Conservation (phyloP, 768 basidiomycete genomes). For the Suillus decipiens region DNA sequence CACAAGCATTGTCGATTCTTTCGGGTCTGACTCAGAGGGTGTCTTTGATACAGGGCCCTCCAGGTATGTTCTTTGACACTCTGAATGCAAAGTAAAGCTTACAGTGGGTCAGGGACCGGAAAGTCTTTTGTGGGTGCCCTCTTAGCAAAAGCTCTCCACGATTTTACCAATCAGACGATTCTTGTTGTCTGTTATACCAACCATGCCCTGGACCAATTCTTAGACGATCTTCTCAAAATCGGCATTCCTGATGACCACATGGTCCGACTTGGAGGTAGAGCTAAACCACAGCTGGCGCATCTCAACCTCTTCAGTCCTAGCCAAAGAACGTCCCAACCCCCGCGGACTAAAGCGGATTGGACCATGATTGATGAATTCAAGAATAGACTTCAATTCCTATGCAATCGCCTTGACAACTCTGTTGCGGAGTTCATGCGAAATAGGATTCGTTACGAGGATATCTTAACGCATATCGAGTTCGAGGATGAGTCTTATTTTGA, state of each 20-base stretch:
- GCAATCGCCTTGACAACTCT: conserved; percentile 21
- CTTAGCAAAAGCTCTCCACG: conserved; percentile 53
- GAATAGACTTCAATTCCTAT: conserved; percentile 1
- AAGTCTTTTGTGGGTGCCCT: conserved; percentile 67
- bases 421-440: conserved; percentile 29
- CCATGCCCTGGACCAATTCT: conserved; percentile 64
- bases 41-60: conserved; percentile 64
- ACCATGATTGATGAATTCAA: conserved; percentile 40
- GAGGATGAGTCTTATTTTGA: conserved; percentile 41
- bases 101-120: conserved; percentile 49
- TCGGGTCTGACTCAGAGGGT: conserved; percentile 52
- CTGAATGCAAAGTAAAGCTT: neutral
- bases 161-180: conserved; percentile 44
- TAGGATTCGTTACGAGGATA: conserved; percentile 21
- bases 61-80: conserved; percentile 42
- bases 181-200: conserved; percentile 68
- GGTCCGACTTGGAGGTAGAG: conserved; percentile 56
- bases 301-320: conserved; percentile 43
- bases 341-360: conserved; percentile 34
- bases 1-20: conserved; percentile 45
- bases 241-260: conserved; percentile 50
- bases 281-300: conserved; percentile 43
- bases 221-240: conserved; percentile 55
- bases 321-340: conserved; percentile 19
- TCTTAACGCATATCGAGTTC: conserved; percentile 51